Base-by-base conservation (phyloP, 345 rosid genomes). In the Camelina hispida region DNA sequence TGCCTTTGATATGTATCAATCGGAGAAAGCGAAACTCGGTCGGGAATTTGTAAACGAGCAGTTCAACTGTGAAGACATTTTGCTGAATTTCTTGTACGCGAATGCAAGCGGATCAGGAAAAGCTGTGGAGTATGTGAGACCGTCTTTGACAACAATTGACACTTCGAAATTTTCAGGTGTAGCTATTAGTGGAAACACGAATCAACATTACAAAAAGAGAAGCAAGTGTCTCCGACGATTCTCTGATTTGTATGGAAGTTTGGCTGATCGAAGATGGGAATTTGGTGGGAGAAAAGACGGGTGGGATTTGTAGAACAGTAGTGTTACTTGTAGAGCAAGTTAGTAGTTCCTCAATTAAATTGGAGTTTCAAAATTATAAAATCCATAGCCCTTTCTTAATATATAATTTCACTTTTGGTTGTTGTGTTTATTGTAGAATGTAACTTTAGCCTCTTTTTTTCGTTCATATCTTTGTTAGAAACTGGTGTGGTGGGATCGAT, bases 21-120 rank as follows among this genome's bases (percentile, higher is more conserved):
- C 93, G 0, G 81, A 84, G 2, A 71, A 81, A 64, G 98, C 90
- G 1, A 83, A 73, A 77, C 77, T 71, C 0, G 99, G 98, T 40
- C 82, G 98, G 58, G 86, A 82, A 42, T 14, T 87, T 6, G 99
- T 95, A 48, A 89, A 95, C 62, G 35, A 81, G 48, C 72, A 56
- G 62, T 95, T 95, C 22, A 95, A 95, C 72, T 95, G 99, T 16
- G 99, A 95, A 81, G 98, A 95, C 23, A 88, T 95, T 37, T 73
- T 95, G 30, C 38, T 93, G 83, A 95, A 95, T 64, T 90, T 84
- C 81, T 57, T 95, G 72, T 95, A 89, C 12, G 94, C 97, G 3
- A 95, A 95, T 78, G 90, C 89, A 30, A 92, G 89, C 62, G 80
- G 88, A 2, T 72, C 72, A 0, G 80, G 57, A 63, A 47, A 79